These are phyloP conservation scores for Vanderwaltozyma tropicalis DNA, from an alignment of 805 yeast species.

Conservation along the genomic window DNA sequence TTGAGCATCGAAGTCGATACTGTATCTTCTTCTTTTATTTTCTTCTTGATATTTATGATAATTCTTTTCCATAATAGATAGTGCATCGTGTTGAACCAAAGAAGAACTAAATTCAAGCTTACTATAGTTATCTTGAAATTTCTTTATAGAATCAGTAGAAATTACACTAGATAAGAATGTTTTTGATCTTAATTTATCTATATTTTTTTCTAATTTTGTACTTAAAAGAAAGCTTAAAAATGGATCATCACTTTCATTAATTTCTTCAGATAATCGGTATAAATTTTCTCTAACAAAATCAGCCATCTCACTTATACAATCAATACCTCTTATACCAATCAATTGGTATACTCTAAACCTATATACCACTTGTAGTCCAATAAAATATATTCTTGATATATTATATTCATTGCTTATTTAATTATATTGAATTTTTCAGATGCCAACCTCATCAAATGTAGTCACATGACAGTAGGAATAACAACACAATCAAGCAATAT, in stretches of 20 bases:
- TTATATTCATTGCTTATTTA: no score
- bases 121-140: conserved; percentile 9
- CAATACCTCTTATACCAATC: no score
- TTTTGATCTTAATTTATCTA: conserved; percentile 8
- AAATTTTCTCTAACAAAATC: conserved; percentile 1
- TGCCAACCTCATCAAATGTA: no score
- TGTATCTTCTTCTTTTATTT: conserved; percentile 16
- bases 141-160: not conserved
- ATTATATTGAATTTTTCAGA: no score
- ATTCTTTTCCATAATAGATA: conserved; percentile 6
- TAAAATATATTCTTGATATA: no score
- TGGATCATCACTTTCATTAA: conserved; percentile 10
- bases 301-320: no score
- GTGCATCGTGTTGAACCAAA: conserved; percentile 3
- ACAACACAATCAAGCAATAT: no score
- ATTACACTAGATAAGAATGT: not conserved
- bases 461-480: no score
- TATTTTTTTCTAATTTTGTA: conserved; percentile 14
- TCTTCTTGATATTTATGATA: conserved; percentile 11
- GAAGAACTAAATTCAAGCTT: conserved; percentile 7
- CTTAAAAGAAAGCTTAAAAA: conserved; percentile 11
- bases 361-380: no score
- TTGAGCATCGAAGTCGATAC: conserved; percentile 24
- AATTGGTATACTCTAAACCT: no score
- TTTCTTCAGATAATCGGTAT: not conserved